Percentiles rank a stretch among this genome's conserved stretches.
Conservation (phyloP, 2,329 filamentous ascomycete species). For the Drechslera avenae region DNA sequence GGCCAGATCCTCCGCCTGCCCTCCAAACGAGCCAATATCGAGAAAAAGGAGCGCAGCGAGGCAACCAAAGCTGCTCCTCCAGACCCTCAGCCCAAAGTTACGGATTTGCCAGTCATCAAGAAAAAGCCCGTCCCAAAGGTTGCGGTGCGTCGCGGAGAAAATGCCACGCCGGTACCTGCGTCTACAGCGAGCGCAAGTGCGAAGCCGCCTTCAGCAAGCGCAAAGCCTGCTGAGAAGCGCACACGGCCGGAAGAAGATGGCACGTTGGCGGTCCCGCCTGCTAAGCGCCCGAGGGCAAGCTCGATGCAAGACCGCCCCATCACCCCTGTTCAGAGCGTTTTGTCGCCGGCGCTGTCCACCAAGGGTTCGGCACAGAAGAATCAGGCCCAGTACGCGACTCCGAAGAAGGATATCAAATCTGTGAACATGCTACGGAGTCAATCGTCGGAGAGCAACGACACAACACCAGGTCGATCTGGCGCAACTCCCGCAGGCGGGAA, state of each 20-base stretch:
- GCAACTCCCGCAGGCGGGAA: constrained; percentile 35
- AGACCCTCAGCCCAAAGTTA: constrained; percentile 26
- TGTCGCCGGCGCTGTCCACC: constrained; percentile 37
- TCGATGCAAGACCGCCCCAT: constrained; percentile 39
- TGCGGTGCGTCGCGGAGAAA: constrained; percentile 31
- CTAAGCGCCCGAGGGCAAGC: constrained; percentile 42
- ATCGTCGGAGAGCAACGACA: constrained; percentile 43
- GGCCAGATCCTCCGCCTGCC: constrained; percentile 46
- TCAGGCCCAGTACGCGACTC: constrained; percentile 37
- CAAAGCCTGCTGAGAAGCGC: constrained; percentile 42
- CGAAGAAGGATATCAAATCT: constrained; percentile 43
- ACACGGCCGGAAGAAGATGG: constrained; percentile 41
- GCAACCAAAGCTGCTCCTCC: constrained; percentile 22
- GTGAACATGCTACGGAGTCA: constrained; percentile 44
- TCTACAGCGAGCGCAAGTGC: constrained; percentile 8
- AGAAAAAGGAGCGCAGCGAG: constrained; percentile 38
- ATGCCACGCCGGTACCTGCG: constrained; percentile 17
- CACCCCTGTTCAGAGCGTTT: constrained; percentile 37
- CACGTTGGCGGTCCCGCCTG: constrained; percentile 26
- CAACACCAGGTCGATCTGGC: constrained; percentile 44
- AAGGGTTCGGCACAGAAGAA: constrained; percentile 41
- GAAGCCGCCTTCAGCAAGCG: constrained; percentile 15
- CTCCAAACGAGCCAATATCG: constrained; percentile 26
- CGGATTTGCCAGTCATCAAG: constrained; percentile 28
- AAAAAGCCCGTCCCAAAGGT: constrained; percentile 36